phyloP scores from a whole-genome alignment of 176 grass and related monocot genomes.

The Zea mays region Zm-B73-REFERENCE-NAM-5.0 NC_050104.1:84613501-84614000 shows the following conservation, averaged over 20 bases:
- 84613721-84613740: not conserved
- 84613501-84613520: constrained; percentile 63
- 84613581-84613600: constrained; percentile 9
- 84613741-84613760: not conserved
- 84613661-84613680: not conserved
- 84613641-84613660: not conserved
- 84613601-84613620: constrained; percentile 5
- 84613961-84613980: not conserved
- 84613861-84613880: not conserved
- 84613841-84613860: not conserved
- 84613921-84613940: not conserved
- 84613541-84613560: constrained; percentile 13
- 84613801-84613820: not conserved
- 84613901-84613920: constrained; percentile 1
- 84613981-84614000: constrained; percentile 20
- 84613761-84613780: not conserved
- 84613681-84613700: not conserved
- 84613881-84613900: not conserved
- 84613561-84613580: not conserved
- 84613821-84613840: constrained; percentile 4
- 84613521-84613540: constrained; percentile 59
- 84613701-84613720: not conserved
- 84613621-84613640: constrained; percentile 4
- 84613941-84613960: constrained; percentile 21
- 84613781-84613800: not conserved